These are phyloP conservation scores for Apiospora aurea DNA, from an alignment of 2,329 filamentous ascomycete genomes.

Conservation along the genomic window DNA sequence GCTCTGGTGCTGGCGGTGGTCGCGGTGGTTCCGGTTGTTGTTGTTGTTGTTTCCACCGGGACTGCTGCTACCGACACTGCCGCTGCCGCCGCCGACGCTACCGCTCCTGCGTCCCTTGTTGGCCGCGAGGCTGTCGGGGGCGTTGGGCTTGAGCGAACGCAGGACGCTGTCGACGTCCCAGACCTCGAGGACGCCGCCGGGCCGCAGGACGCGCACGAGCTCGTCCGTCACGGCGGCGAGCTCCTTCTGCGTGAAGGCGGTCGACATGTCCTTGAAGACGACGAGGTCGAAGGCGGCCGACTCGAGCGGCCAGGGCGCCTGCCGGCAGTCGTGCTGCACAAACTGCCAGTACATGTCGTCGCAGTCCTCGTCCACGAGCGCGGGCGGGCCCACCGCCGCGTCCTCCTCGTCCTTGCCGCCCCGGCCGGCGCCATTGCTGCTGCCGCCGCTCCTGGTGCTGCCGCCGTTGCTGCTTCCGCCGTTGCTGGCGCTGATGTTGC, in stretches of 20 bases:
- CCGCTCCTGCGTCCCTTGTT: background rate
- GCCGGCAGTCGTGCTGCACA: slow-evolving; percentile 67
- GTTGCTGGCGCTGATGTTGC: background rate
- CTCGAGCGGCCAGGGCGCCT: slow-evolving; percentile 56
- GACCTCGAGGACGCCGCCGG: slow-evolving; percentile 67
- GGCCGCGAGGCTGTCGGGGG: background rate
- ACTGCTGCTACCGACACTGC: slow-evolving; percentile 35
- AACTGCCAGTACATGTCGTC: slow-evolving; percentile 54
- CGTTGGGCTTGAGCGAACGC: slow-evolving; percentile 52
- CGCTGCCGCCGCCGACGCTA: background rate
- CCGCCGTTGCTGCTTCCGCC: background rate
- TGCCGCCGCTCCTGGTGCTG: too few species aligned
- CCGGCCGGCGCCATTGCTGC: background rate
- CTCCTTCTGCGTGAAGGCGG: slow-evolving; percentile 59
- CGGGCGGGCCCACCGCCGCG: slow-evolving; percentile 14
- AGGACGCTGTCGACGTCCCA: slow-evolving; percentile 71
- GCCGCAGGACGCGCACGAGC: slow-evolving; percentile 63
- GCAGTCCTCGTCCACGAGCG: slow-evolving; percentile 17
- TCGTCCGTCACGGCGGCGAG: slow-evolving; percentile 68
- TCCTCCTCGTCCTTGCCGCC: background rate
- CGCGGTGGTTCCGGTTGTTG: too few species aligned
- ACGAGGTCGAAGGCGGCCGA: slow-evolving; percentile 27
- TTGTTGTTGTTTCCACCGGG: slow-evolving; percentile 52
- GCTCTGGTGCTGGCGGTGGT: slow-evolving; percentile 42
- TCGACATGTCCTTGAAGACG: slow-evolving; percentile 26